phyloP scores from a whole-genome alignment of 257 asterid genomes.

The Solanum rostratum region DNA sequence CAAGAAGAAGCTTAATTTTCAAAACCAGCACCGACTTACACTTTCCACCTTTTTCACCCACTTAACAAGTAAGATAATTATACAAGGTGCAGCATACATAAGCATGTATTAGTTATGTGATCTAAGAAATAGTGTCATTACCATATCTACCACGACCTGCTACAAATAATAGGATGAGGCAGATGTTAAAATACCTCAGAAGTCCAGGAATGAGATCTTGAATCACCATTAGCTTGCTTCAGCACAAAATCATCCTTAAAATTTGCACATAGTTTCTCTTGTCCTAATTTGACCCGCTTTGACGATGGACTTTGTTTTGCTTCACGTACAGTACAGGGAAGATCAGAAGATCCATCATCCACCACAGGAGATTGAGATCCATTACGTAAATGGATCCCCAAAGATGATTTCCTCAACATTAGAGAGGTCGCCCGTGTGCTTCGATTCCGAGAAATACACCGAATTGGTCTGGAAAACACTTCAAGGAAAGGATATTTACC shows the following conservation, averaged over 20 bases:
- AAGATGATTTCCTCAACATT: constrained; percentile 34
- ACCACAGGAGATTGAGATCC: constrained; percentile 38
- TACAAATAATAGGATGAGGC: background rate
- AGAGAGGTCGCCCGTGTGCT: constrained; percentile 31
- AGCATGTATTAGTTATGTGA: background rate
- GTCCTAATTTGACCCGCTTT: constrained; percentile 79
- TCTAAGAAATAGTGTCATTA: background rate
- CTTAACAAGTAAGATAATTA: background rate
- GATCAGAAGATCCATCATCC: constrained; percentile 49
- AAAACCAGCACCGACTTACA: background rate
- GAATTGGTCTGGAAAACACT: constrained; percentile 47
- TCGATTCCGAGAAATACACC: constrained; percentile 71
- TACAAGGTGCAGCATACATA: background rate
- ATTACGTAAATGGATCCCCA: constrained; percentile 27
- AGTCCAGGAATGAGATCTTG: constrained; percentile 31
- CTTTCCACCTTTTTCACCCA: background rate
- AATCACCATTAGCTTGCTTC: constrained; percentile 28
- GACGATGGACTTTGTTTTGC: constrained; percentile 78
- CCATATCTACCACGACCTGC: background rate
- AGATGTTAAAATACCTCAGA: constrained; percentile 34
- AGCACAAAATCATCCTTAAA: constrained; percentile 18
- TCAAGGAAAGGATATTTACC: constrained; percentile 56
- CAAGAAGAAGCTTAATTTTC: background rate
- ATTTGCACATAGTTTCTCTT: constrained; percentile 30
- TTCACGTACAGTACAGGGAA: constrained; percentile 55